Conservation (phyloP, 2,329 filamentous ascomycete genomes). For the Dactylonectria macrodidyma region DNA sequence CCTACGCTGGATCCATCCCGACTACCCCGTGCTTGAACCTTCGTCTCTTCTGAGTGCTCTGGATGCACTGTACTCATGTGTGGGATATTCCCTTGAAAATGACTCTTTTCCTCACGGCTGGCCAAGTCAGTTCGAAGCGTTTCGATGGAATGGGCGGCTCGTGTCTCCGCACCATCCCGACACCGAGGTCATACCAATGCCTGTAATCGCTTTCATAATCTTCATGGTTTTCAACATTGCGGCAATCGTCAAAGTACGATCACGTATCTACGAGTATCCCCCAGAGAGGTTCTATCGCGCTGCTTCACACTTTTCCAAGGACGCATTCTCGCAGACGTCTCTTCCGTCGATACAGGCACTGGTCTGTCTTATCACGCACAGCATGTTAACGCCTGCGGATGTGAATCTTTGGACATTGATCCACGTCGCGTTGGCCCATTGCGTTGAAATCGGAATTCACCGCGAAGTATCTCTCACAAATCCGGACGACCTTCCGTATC, state of each 20-base stretch:
- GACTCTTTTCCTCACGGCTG: constrained; percentile 35
- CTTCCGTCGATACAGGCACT: constrained; percentile 51
- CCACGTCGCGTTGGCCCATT: constrained; percentile 55
- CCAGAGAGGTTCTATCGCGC: constrained; percentile 53
- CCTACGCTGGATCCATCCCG: constrained; percentile 42
- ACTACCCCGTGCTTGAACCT: constrained; percentile 42
- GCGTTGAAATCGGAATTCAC: constrained; percentile 56
- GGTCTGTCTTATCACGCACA: constrained; percentile 50
- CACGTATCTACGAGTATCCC: constrained; percentile 52
- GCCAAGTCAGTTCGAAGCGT: constrained; percentile 35
- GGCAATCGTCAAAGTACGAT: constrained; percentile 52
- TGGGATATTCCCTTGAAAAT: constrained; percentile 3
- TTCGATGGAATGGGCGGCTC: constrained; percentile 42
- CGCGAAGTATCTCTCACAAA: constrained; percentile 45
- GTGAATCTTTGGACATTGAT: constrained; percentile 55
- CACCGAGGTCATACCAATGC: constrained; percentile 33
- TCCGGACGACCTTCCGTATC: constrained; percentile 23
- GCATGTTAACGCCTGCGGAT: constrained; percentile 52
- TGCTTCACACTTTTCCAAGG: constrained; percentile 49
- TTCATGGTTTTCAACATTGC: constrained; percentile 55
- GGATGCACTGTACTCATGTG: constrained; percentile 41
- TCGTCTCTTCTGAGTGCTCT: constrained; percentile 38
- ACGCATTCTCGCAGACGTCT: constrained; percentile 53
- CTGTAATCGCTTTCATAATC: constrained; percentile 49
- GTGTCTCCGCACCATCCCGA: constrained; percentile 17